Evolutionary conservation across 169 alveolate species (phyloP).

Genomic region (Plasmodium sp.): DNA sequence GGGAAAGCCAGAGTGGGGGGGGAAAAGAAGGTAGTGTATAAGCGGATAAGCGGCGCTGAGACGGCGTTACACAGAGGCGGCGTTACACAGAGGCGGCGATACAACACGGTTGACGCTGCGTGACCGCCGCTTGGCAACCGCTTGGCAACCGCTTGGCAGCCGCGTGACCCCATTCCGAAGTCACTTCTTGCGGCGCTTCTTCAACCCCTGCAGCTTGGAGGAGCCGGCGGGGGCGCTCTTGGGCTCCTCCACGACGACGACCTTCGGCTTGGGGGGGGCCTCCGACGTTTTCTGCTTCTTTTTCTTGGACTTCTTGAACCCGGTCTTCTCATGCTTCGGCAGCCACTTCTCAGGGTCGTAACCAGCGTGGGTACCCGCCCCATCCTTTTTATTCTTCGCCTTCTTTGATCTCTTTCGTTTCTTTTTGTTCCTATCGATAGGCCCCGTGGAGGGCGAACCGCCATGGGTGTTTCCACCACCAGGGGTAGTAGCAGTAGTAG

Average conservation of each 20-base stretch:
- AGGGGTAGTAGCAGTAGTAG: background rate
- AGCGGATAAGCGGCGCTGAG: background rate
- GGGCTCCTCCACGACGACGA: slow-evolving; percentile 2
- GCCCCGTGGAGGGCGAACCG: background rate
- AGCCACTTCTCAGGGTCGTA: slow-evolving; percentile 42
- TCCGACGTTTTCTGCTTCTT: slow-evolving; percentile 16
- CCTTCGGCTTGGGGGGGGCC: background rate
- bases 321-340: slow-evolving; percentile 46
- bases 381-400: background rate
- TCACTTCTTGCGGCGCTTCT: slow-evolving; percentile 42
- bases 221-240: background rate
- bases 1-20: background rate
- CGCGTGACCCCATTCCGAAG: background rate
- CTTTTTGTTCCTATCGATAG: background rate
- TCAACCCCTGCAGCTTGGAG: slow-evolving; percentile 40
- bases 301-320: slow-evolving; percentile 21
- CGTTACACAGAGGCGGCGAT: background rate
- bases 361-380: background rate
- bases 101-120: no score
- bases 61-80: background rate
- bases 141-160: background rate
- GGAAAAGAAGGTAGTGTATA: background rate
- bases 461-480: background rate
- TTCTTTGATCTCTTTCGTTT: slow-evolving; percentile 25
- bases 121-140: no score